Evolutionary conservation across 495 filamentous ascomycete genomes (phyloP).

Genomic region (Penicillium parvum): DNA sequence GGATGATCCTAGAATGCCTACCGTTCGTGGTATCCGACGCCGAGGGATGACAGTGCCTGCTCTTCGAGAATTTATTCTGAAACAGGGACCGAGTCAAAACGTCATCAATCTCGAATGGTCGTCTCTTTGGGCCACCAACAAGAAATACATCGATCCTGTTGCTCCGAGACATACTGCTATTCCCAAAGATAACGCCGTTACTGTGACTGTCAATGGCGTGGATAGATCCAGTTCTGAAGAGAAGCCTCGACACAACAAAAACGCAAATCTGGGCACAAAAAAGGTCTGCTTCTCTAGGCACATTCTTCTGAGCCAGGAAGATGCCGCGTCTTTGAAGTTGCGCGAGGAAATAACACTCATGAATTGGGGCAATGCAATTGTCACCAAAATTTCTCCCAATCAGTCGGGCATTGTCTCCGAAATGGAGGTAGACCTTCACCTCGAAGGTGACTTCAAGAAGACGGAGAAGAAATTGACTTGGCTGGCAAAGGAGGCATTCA

Average conservation of each 20-base stretch:
- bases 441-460: conserved; percentile 84
- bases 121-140: conserved; percentile 90
- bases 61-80: conserved; percentile 86
- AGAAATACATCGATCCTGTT: conserved; percentile 90
- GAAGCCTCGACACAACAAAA: conserved; percentile 83
- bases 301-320: conserved; percentile 78
- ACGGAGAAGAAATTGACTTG: conserved; percentile 94
- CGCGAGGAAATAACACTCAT: conserved; percentile 93
- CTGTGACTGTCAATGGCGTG: conserved; percentile 63
- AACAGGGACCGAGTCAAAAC: conserved; percentile 85
- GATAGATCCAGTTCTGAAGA: conserved; percentile 61
- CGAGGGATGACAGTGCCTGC: conserved; percentile 90
- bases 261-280: conserved; percentile 76
- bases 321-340: conserved; percentile 73
- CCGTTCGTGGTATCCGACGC: conserved; percentile 82
- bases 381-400: conserved; percentile 65
- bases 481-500: conserved; percentile 72
- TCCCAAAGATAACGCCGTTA: conserved; percentile 60
- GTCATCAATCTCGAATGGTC: conserved; percentile 89
- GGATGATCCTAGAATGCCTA: conserved; percentile 95
- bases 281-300: conserved; percentile 68
- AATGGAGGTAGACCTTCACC: conserved; percentile 74
- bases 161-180: conserved; percentile 82
- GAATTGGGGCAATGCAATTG: conserved; percentile 92
- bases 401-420: conserved; percentile 53